Evolutionary conservation across 1,139 yeast genomes (phyloP), one percentile per base, ranked within the genome.

Genomic region (Saccharomyces hybrid): DNA sequence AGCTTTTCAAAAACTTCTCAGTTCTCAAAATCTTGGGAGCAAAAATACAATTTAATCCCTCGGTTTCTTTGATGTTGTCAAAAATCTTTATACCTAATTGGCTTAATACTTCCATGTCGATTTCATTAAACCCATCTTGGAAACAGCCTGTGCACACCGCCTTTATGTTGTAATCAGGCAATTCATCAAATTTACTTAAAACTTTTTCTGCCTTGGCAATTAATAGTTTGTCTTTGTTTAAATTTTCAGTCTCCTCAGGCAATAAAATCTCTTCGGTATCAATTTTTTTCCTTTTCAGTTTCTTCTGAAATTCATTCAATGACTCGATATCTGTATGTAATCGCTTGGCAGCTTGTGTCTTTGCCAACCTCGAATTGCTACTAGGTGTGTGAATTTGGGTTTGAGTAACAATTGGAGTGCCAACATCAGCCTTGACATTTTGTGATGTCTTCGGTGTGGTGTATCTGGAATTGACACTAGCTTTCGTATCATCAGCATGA

Each of bases 21-120:
- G 98, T 93, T 59, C 98, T 78, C 61, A 86, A 69, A 11, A 85
- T 77, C 57, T 83, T 82, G 1, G 97, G 96, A 0, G 97, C 93
- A 16, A 91, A 75, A 8, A 86, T 73, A 46, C 84, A 72, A 61
- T 82, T 78, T 25, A 72, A 64, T 61, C 69, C 5, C 61, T 59
- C 52, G 28, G 68, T 65, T 32, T 71, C 70, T 44, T 72, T 74
- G 26, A 72, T 68, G n/a, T 77, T 65, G 9, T 81, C 77, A 44
- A 74, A 76, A 13, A 47, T 34, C 13, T 47, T 41, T 26, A 79
- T 70, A 0, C 82, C 82, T 8, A 75, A 57, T 31, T 64, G 64
- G n/a, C 61, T 62, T 27, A 79, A 59, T 1, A 72, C 57, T 25
- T 66, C 66, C n/a, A 64, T 64, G 60, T 73, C 83, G 57, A 61